Evolutionary conservation across 345 rosid genomes (phyloP).

Genomic region (Aquilaria sinensis): DNA sequence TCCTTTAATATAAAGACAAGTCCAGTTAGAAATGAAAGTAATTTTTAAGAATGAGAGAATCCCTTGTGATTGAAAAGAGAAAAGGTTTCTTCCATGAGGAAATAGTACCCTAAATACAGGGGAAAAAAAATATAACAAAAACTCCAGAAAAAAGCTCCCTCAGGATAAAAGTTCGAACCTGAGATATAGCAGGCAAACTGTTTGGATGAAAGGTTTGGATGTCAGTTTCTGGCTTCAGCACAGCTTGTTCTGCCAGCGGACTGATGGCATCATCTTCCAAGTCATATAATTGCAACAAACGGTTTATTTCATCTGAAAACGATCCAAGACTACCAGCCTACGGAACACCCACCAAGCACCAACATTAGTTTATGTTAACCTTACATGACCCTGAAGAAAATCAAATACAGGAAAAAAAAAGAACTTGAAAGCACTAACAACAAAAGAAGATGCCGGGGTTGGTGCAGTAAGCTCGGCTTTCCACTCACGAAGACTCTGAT

Average conservation of each 20-base stretch:
- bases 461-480: constrained; percentile 60
- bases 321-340: constrained; percentile 65
- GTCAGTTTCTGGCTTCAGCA: constrained; percentile 36
- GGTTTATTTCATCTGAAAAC: constrained; percentile 52
- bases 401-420: background rate
- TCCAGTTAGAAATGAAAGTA: too few relatives aligned
- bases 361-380: background rate
- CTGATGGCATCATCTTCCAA: constrained; percentile 90
- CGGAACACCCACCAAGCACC: constrained; percentile 17
- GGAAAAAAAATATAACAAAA: too few relatives aligned
- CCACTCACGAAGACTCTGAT: constrained; percentile 62
- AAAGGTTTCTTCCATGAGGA: too few relatives aligned
- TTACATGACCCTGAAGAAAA: background rate
- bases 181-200: constrained; percentile 22
- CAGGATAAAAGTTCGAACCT: constrained; percentile 30
- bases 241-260: constrained; percentile 33
- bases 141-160: background rate
- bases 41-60: too few relatives aligned
- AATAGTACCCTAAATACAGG: too few relatives aligned
- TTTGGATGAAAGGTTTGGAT: constrained; percentile 26
- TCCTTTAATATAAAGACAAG: too few relatives aligned
- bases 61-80: too few relatives aligned
- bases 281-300: constrained; percentile 42
- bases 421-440: constrained; percentile 34
- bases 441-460: constrained; percentile 58